A percentile compares a stretch with the other conserved stretches of the same genome.
phyloP scores from a whole-genome alignment of 1,284 basidiomycete species.

The Fomitopsis palustris region DNA sequence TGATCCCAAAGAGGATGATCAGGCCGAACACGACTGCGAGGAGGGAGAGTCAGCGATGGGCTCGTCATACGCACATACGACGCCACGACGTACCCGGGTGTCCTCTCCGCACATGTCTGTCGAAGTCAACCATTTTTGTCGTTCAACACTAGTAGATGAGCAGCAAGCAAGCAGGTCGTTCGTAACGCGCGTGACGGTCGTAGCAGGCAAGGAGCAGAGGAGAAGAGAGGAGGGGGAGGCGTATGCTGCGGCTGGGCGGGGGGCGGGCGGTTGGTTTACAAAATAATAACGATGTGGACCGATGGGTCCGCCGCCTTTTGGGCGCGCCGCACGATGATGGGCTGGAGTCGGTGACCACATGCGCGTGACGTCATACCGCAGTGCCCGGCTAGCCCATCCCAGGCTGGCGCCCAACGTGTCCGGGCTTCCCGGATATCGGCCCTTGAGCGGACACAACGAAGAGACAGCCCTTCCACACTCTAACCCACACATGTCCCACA shows the following conservation, averaged over 20 bases:
- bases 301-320: conserved; percentile 1
- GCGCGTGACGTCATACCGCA: background rate
- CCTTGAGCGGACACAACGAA: background rate
- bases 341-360: too few relatives aligned
- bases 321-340: background rate
- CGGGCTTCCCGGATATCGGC: background rate
- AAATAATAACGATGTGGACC: background rate
- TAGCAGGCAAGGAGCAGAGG: background rate
- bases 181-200: background rate
- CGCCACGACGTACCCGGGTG: conserved; percentile 44
- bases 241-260: background rate
- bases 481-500: too few relatives aligned
- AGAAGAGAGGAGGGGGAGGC: background rate
- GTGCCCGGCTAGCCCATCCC: background rate
- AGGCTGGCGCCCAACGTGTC: background rate
- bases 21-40: conserved; percentile 46
- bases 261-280: background rate
- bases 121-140: conserved; percentile 32
- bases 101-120: conserved; percentile 41
- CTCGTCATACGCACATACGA: conserved; percentile 2
- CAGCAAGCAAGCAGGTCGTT: conserved; percentile 1
- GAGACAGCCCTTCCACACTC: background rate
- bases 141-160: conserved; percentile 2
- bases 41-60: background rate
- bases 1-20: conserved; percentile 53